phyloP scores from a whole-genome alignment of 257 asterid genomes.

The Nicotiana tabacum region DNA sequence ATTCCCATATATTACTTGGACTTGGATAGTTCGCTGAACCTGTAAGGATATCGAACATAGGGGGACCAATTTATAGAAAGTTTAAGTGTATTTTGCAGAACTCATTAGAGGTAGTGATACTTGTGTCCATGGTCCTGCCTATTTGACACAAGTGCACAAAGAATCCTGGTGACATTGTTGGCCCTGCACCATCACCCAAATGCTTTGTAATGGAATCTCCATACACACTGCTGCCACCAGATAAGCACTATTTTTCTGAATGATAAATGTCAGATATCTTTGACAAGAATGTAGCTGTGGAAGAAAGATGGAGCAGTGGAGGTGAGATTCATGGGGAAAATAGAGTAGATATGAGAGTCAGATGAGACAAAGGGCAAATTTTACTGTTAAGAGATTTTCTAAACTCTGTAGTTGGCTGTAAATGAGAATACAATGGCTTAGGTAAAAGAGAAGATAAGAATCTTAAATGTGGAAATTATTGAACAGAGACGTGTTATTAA shows the following conservation, averaged over 20 bases:
- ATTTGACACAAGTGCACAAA: neutral
- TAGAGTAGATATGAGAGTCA: neutral
- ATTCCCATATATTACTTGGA: constrained; percentile 2
- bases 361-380: neutral
- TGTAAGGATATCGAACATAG: neutral
- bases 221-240: neutral
- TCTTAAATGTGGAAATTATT: neutral
- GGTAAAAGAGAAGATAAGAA: neutral
- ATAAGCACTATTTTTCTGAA: neutral
- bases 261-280: neutral
- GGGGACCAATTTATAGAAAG: neutral
- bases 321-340: neutral
- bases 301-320: neutral
- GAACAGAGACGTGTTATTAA: neutral
- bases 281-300: neutral
- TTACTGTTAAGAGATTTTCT: neutral
- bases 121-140: neutral
- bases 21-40: neutral
- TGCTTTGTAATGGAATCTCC: neutral
- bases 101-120: neutral
- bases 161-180: neutral
- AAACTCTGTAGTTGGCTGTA: neutral
- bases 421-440: neutral
- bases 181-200: neutral
- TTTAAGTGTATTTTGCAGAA: neutral